Percentiles rank a stretch among this genome's conserved stretches.
phyloP scores from a whole-genome alignment of 352 stramenopile genomes.

The Phytophthora hibernalis region DNA sequence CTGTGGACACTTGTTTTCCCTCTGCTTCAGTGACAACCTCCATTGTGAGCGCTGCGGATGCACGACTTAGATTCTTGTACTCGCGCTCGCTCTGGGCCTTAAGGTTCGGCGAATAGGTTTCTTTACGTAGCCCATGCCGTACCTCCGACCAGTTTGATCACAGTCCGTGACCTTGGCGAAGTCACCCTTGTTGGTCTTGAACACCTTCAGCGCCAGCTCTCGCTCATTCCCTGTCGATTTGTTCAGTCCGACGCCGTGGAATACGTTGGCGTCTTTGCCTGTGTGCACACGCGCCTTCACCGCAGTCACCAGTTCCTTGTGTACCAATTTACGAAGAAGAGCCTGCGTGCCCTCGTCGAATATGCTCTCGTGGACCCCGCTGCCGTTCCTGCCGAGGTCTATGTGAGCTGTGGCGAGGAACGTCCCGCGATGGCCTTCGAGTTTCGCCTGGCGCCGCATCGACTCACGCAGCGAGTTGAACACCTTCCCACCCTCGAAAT shows the following conservation, averaged over 20 bases:
- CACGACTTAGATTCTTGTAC: conserved; percentile 53
- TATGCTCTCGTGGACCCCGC: conserved; percentile 44
- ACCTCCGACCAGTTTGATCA: conserved; percentile 56
- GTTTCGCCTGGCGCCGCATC: conserved; percentile 46
- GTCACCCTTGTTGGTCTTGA: conserved; percentile 68
- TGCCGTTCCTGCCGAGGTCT: conserved; percentile 43
- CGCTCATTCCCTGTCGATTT: conserved; percentile 27
- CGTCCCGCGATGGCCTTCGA: conserved; percentile 23
- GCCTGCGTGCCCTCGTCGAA: conserved; percentile 62
- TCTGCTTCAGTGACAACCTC: conserved; percentile 19
- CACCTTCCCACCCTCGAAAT: conserved; percentile 17
- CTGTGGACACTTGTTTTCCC: conserved; percentile 6
- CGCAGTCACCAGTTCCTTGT: conserved; percentile 40
- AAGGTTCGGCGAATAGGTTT: conserved; percentile 66
- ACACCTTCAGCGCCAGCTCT: conserved; percentile 67
- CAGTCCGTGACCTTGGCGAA: conserved; percentile 55
- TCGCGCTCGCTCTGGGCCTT: conserved; percentile 62
- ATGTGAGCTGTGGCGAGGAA: conserved; percentile 13
- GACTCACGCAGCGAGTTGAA: conserved; percentile 44
- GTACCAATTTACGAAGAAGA: conserved; percentile 60
- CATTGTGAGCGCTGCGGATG: conserved; percentile 20
- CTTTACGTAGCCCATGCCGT: conserved; percentile 63
- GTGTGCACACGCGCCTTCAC: conserved; percentile 58
- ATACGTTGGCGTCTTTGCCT: conserved; percentile 57
- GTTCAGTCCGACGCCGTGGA: conserved; percentile 50